These are phyloP conservation scores for Ciborinia camelliae DNA, from an alignment of 2,329 filamentous ascomycete species.

Conservation along the genomic window DNA sequence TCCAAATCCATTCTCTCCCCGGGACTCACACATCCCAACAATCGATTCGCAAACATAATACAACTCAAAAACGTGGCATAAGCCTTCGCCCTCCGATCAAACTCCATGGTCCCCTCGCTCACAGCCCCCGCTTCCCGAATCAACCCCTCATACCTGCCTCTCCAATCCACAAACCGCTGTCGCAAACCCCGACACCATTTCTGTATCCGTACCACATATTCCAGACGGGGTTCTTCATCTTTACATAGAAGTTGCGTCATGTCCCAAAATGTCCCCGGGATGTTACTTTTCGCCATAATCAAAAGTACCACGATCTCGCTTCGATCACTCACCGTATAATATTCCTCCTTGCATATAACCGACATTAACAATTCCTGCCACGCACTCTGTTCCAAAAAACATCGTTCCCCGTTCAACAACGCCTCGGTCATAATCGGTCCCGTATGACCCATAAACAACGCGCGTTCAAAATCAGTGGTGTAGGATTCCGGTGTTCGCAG, in stretches of 20 bases:
- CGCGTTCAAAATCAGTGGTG: constrained; percentile 39
- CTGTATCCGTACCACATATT: not conserved
- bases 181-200: constrained; percentile 17
- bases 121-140: constrained; percentile 17
- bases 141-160: not conserved
- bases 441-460: constrained; percentile 39
- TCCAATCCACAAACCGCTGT: constrained; percentile 24
- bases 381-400: constrained; percentile 27
- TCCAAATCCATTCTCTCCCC: constrained; percentile 32
- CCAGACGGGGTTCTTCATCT: not conserved
- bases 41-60: constrained; percentile 28
- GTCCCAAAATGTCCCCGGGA: constrained; percentile 37
- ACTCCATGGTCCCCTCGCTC: constrained; percentile 21
- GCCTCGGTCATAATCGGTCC: constrained; percentile 37
- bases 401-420: constrained; percentile 28
- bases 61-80: constrained; percentile 34
- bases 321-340: constrained; percentile 24
- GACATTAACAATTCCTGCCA: constrained; percentile 30
- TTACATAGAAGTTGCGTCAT: constrained; percentile 26
- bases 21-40: constrained; percentile 25
- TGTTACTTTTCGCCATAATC: constrained; percentile 29
- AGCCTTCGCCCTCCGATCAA: constrained; percentile 28
- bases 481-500: constrained; percentile 36
- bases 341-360: constrained; percentile 24
- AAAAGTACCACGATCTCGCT: constrained; percentile 29